These are phyloP conservation scores for Tilletia indica DNA, from an alignment of 1,284 basidiomycete genomes.

Conservation along the genomic window DNA sequence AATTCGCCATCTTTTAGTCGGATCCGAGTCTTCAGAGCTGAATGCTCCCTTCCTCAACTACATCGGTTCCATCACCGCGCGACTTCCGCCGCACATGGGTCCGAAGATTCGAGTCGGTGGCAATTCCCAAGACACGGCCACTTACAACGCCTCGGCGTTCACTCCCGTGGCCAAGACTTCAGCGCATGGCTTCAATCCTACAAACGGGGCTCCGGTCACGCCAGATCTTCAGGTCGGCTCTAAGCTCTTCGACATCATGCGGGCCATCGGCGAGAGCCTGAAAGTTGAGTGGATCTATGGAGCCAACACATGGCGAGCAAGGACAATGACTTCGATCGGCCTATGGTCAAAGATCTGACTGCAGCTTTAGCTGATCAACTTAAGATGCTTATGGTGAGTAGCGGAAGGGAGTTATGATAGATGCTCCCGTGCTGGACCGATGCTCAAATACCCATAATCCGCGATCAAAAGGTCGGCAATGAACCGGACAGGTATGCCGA, in stretches of 20 bases:
- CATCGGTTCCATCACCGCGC: constrained; percentile 63
- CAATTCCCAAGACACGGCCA: constrained; percentile 88
- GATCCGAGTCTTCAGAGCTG: constrained; percentile 60
- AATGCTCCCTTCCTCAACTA: constrained; percentile 72
- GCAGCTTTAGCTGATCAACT: constrained; percentile 13
- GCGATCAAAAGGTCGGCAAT: constrained; percentile 63
- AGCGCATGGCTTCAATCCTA: background rate
- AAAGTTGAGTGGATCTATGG: constrained; percentile 18
- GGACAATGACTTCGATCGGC: constrained; percentile 26
- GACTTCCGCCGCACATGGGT: constrained; percentile 63
- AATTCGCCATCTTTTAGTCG: constrained; percentile 5
- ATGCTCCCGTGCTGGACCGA: no score
- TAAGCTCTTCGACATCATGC: constrained; percentile 21
- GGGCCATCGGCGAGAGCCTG: background rate
- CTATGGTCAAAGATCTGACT: constrained; percentile 20
- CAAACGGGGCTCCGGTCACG: constrained; percentile 25
- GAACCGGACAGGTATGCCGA: constrained; percentile 60
- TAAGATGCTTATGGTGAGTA: constrained; percentile 57
- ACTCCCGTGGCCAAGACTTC: constrained; percentile 69
- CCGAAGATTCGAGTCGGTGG: constrained; percentile 70
- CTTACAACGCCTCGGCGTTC: constrained; percentile 77
- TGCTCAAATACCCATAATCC: no score
- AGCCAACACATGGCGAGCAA: constrained; percentile 28
- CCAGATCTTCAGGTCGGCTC: constrained; percentile 22
- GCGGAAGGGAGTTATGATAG: no score